These are phyloP conservation scores for Collybia nuda DNA, from an alignment of 768 basidiomycete species.

Conservation along the genomic window DNA sequence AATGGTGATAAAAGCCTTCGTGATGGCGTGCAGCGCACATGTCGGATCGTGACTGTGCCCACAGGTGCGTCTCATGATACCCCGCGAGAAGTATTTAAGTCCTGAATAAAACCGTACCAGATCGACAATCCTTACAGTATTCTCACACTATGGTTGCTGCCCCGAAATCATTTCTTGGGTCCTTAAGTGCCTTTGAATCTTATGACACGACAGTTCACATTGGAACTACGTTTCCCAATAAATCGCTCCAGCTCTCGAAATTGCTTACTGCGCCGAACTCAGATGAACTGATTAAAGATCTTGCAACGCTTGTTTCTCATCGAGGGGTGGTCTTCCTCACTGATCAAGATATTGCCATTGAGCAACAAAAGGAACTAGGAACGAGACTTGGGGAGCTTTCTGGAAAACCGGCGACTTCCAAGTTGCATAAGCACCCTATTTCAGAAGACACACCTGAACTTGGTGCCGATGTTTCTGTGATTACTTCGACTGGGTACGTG, in stretches of 20 bases:
- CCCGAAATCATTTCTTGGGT: constrained; percentile 29
- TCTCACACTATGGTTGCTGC: constrained; percentile 23
- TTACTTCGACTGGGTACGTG: constrained; percentile 44
- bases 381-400: constrained; percentile 46
- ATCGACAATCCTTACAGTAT: too few relatives aligned
- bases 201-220: constrained; percentile 51
- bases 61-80: too few relatives aligned
- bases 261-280: constrained; percentile 43
- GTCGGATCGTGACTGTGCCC: too few relatives aligned
- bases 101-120: too few relatives aligned
- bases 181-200: constrained; percentile 31
- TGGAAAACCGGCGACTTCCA: constrained; percentile 46
- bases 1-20: too few relatives aligned
- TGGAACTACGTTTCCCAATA: constrained; percentile 50
- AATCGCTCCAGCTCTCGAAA: constrained; percentile 43
- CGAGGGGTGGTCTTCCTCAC: constrained; percentile 70
- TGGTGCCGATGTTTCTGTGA: constrained; percentile 53
- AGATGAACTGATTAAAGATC: constrained; percentile 52
- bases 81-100: too few relatives aligned
- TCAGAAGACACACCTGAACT: constrained; percentile 48
- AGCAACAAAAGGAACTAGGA: constrained; percentile 51
- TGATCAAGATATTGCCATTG: constrained; percentile 47
- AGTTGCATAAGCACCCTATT: constrained; percentile 57
- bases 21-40: too few relatives aligned
- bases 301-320: constrained; percentile 51